Percentiles rank a stretch among this genome's conserved stretches.
These are phyloP conservation scores for Chlorella sorokiniana DNA, from an alignment of 139 green algal genomes.

Conservation along the genomic window DNA sequence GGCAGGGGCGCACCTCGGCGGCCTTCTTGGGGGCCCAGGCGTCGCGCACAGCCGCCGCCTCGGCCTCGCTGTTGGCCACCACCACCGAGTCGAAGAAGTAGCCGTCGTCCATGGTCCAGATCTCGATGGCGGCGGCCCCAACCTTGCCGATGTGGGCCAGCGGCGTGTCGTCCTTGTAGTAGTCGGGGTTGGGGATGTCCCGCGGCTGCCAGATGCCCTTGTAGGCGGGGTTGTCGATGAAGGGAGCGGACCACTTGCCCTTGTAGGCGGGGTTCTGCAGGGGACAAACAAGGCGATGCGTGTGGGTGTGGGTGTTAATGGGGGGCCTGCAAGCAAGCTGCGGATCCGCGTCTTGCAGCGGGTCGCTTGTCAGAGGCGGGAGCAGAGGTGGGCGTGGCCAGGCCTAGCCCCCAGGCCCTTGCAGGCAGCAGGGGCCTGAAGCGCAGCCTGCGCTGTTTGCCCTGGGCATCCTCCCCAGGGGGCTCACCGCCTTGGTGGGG, in stretches of 20 bases:
- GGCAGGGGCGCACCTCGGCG: neutral
- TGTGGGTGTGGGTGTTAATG: too few relatives aligned
- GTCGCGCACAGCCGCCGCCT: neutral
- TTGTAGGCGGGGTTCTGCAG: conserved; percentile 91
- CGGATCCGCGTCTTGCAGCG: too few relatives aligned
- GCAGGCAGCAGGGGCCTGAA: too few relatives aligned
- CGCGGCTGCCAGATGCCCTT: conserved; percentile 68
- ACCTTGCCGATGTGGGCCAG: conserved; percentile 69
- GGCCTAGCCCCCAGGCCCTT: too few relatives aligned
- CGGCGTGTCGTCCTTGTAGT: conserved; percentile 59
- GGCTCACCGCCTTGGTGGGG: conserved; percentile 75
- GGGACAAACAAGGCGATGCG: too few relatives aligned
- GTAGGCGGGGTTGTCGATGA: conserved; percentile 92
- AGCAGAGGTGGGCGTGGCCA: too few relatives aligned
- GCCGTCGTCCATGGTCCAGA: conserved; percentile 82
- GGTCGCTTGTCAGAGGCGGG: too few relatives aligned
- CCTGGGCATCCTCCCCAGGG: too few relatives aligned
- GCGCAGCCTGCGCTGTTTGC: too few relatives aligned
- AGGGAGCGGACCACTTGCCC: conserved; percentile 80
- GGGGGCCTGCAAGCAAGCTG: too few relatives aligned
- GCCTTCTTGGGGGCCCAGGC: conserved; percentile 2
- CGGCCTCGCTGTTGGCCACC: conserved; percentile 52
- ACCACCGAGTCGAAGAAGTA: conserved; percentile 87
- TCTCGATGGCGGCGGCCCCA: conserved; percentile 80
- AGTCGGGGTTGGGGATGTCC: conserved; percentile 83